These are phyloP conservation scores for Alternaria brassicicola DNA, from an alignment of 2,329 filamentous ascomycete species.

Conservation along the genomic window DNA sequence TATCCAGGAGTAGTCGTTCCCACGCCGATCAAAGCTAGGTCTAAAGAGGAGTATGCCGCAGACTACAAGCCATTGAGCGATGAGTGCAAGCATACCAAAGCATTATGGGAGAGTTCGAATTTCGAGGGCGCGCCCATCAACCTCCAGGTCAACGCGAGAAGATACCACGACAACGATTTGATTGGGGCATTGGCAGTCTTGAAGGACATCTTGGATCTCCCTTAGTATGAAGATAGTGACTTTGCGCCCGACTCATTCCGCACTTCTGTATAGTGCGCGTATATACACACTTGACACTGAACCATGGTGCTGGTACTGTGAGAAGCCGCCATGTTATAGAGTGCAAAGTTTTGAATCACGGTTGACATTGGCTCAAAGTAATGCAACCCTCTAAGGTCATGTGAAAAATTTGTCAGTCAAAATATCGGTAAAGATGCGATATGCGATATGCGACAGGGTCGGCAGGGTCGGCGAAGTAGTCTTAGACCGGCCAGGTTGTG, in stretches of 20 bases:
- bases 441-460: neutral
- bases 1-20: slow-evolving; percentile 29
- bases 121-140: slow-evolving; percentile 30
- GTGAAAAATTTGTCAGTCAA: neutral
- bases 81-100: slow-evolving; percentile 25
- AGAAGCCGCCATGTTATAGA: neutral
- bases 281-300: neutral
- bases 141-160: slow-evolving; percentile 30
- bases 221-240: neutral
- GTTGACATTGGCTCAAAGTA: neutral
- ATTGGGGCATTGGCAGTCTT: slow-evolving; percentile 27
- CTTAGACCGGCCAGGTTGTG: too few species aligned
- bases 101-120: slow-evolving; percentile 24
- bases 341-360: neutral
- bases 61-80: slow-evolving; percentile 26
- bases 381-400: neutral
- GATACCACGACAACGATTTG: slow-evolving; percentile 29
- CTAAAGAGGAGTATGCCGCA: slow-evolving; percentile 20
- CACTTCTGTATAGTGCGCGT: neutral
- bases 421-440: neutral
- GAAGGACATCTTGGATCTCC: slow-evolving; percentile 23
- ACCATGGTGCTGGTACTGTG: neutral
- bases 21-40: slow-evolving; percentile 20
- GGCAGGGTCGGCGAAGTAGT: too few species aligned
- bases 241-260: neutral